Base-by-base conservation (phyloP, 1,139 yeast species). In the Pneumocystis canis region DNA sequence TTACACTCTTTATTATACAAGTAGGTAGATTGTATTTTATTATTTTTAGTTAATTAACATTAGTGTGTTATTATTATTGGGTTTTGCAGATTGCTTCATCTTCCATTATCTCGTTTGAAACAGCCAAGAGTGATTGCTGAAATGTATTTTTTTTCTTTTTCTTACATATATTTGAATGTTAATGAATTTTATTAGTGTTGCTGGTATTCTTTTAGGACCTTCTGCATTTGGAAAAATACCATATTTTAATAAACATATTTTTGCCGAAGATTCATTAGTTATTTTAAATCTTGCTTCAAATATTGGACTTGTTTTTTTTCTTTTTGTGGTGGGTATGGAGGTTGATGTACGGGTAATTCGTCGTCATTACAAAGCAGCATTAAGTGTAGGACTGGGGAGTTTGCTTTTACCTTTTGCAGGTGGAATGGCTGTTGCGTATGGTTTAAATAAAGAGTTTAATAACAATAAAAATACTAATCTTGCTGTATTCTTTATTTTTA, bases 111-210 rank as follows among this genome's bases (percentile, higher is more conserved):
- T 11, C 78, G 73, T 65, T 70, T 86, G 58, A 82, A 82, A 67
- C 92, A 87, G 71, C 95, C 94, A 0, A 77, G 83, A 64, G 94
- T 86, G 58, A 85, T 86, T 63, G 87, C 89, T 5, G 94, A 86
- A 70, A 92, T 60, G 62, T 60, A 60, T 14, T 28, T 25, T 33
- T 18, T 11, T 58, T 54, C 3, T n/a, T n/a, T n/a, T n/a, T n/a
- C n/a, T n/a, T n/a, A n/a, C n/a, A n/a, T n/a, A n/a, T n/a, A n/a
- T n/a, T 14, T n/a, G 16, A 18, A 32, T 30, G 14, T 54, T 28
- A 5, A 33, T 3, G 11, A 2, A 18, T 14, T 58, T 14, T 7
- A 57, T 25, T 40, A 62, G 86, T 62, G 77, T 86, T 18, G 78
- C 88, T 0, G 95, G 94, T 25, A 83, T 87, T 60, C 69, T 86